These are phyloP conservation scores for grape (Vitis vinifera) DNA, from an alignment of 164 flowering plant genomes.

Conservation along the genomic window ASM3070453v1 NC_081815.1:5875001-5875500, in stretches of 20 bases:
- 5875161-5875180: constrained; percentile 67
- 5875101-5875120: constrained; percentile 88
- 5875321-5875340: too few relatives aligned
- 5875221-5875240: constrained; percentile 6
- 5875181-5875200: constrained; percentile 95
- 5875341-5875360: too few relatives aligned
- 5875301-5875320: neutral
- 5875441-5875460: too few relatives aligned
- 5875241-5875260: neutral
- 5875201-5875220: constrained; percentile 11
- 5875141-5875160: constrained; percentile 70
- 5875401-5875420: too few relatives aligned
- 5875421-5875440: too few relatives aligned
- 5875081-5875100: constrained; percentile 78
- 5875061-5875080: constrained; percentile 98
- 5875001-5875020: constrained; percentile 92
- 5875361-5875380: too few relatives aligned
- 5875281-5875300: constrained; percentile 9
- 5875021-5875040: constrained; percentile 68
- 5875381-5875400: too few relatives aligned
- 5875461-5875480: too few relatives aligned
- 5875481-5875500: neutral
- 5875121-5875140: constrained; percentile 97
- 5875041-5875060: constrained; percentile 76
- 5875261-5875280: too few relatives aligned